Percentiles rank a stretch among this genome's conserved stretches.
Evolutionary conservation across 108 stramenopile genomes (phyloP).

Genomic region (Aurantiochytrium sp.): DNA sequence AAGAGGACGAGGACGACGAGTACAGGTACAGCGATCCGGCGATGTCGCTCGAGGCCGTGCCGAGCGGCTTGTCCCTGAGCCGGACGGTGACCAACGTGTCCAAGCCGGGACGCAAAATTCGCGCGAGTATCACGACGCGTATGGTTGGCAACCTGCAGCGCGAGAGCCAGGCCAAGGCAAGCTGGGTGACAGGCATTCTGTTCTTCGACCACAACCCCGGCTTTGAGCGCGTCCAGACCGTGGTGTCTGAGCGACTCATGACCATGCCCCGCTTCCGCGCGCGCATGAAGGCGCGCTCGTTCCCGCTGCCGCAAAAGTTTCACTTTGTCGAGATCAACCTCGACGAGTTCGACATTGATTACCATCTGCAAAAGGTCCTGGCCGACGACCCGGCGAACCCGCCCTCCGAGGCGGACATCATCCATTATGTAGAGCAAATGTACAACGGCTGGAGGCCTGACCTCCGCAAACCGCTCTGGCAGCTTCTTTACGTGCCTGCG

Average conservation of each 20-base stretch:
- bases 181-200: not conserved
- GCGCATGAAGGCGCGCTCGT: not conserved
- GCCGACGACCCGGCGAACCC: not conserved
- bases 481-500: not conserved
- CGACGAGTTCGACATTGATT: not conserved
- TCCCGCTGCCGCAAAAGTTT: not conserved
- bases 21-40: too few species aligned
- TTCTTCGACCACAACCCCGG: not conserved
- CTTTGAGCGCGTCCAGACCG: not conserved
- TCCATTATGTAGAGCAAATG: not conserved
- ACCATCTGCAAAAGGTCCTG: not conserved
- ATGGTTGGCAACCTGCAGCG: not conserved
- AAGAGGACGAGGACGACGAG: too few species aligned
- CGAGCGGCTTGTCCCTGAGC: too few species aligned
- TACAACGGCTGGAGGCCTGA: not conserved
- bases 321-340: slow-evolving; percentile 3
- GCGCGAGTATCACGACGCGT: not conserved
- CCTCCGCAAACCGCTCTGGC: not conserved
- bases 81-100: not conserved
- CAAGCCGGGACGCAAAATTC: not conserved
- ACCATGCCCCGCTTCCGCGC: not conserved
- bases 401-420: not conserved
- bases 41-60: too few species aligned
- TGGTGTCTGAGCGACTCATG: not conserved
- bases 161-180: not conserved